Percentiles rank a stretch among this genome's conserved stretches.
phyloP scores from a whole-genome alignment of 2,329 filamentous ascomycete species.

The Thelonectria rubi region DNA sequence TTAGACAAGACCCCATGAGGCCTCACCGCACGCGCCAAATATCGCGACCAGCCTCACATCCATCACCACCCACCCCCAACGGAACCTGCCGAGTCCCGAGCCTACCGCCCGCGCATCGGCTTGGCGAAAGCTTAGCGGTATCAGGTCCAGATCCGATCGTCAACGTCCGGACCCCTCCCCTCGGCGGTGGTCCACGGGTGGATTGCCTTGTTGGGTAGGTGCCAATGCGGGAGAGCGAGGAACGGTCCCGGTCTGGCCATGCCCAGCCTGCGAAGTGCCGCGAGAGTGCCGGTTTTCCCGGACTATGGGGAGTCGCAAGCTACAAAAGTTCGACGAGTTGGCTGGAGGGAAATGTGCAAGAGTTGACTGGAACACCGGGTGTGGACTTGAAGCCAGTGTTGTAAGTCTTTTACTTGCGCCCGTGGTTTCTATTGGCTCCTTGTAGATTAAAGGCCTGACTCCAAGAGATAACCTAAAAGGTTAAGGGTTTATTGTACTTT shows the following conservation, averaged over 20 bases:
- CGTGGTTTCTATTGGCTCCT: neutral
- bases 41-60: neutral
- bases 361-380: neutral
- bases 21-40: neutral
- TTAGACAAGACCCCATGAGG: neutral
- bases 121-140: slow-evolving; percentile 2
- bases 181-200: neutral
- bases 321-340: neutral
- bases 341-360: neutral
- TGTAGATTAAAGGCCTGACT: neutral
- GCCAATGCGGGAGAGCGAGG: neutral
- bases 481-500: neutral
- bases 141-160: neutral
- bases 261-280: too few relatives aligned
- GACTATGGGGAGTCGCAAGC: neutral
- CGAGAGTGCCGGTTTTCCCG: neutral
- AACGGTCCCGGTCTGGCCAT: neutral
- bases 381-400: neutral
- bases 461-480: neutral
- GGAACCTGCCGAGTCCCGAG: neutral
- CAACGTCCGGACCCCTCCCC: neutral
- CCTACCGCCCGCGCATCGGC: neutral
- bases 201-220: neutral
- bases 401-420: neutral
- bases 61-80: too few relatives aligned